Evolutionary conservation across 192 early-diverging fungal genomes (phyloP).

Genomic region (Obelidium mucronatum): DNA sequence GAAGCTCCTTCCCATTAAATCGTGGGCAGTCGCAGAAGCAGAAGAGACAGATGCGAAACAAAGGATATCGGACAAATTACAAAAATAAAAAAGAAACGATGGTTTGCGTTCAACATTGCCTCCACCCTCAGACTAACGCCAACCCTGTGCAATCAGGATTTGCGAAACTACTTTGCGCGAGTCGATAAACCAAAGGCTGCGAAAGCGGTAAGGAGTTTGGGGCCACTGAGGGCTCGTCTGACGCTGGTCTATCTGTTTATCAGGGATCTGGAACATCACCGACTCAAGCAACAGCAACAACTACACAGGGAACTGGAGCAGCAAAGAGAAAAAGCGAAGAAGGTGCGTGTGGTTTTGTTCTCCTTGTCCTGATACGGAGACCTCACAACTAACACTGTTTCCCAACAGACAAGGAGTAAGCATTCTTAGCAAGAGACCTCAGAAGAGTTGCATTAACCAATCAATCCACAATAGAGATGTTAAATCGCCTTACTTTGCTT

Average conservation of each 20-base stretch:
- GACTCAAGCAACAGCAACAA: background rate
- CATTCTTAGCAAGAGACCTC: background rate
- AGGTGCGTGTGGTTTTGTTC: background rate
- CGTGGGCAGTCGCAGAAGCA: constrained; percentile 11
- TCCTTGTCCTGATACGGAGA: background rate
- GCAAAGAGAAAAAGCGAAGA: background rate
- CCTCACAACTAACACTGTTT: background rate
- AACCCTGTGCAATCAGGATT: constrained; percentile 18
- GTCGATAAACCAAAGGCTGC: constrained; percentile 22
- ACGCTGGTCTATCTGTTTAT: background rate
- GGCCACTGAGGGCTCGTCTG: background rate
- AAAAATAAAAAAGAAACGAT: too few species aligned
- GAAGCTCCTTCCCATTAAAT: constrained; percentile 17
- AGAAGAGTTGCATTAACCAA: background rate
- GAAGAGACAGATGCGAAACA: background rate
- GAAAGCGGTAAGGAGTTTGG: constrained; percentile 9
- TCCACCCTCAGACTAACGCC: background rate
- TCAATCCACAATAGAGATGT: constrained; percentile 1
- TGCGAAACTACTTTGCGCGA: constrained; percentile 28
- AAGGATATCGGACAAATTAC: too few species aligned
- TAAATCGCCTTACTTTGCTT: constrained; percentile 16
- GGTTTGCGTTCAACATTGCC: too few species aligned
- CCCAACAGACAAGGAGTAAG: background rate
- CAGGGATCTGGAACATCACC: background rate
- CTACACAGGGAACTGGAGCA: background rate